Evolutionary conservation across 495 filamentous ascomycete species (phyloP), one percentile per base, ranked within the genome.

Genomic region (Penicillium nucicola): DNA sequence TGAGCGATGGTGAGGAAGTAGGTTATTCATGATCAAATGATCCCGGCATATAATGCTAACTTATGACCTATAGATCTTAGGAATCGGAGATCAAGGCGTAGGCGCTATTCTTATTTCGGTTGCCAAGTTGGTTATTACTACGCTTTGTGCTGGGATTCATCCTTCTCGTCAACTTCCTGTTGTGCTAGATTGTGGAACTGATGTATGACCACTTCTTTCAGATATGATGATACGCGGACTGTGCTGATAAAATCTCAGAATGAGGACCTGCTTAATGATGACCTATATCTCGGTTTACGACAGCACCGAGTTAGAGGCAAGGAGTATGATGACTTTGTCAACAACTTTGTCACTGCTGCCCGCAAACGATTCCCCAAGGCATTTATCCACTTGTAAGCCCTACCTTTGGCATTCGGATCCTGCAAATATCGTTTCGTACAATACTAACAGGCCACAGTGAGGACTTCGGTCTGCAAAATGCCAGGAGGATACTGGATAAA

Each of bases 41-140:
- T 5, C 6, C 15, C 71, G 67, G 74, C 57, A 53, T 10, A 48
- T 11, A 12, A 66, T 23, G 31, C 35, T 37, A 75, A 18, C 71
- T 0, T 7, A 14, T 20, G 4, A 77, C 43, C 68, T 2, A 9
- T 42, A 91, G 72, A 95, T 96, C 48, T 78, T 95, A 5, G 90
- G 90, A 0, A 92, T 96, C 46, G 91, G 90, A 2, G 90, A 95
- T 60, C 90, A 95, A 66, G 90, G 91, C n/a, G 86, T 89, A 4
- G 91, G 91, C 12, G 89, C 84, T 6, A 88, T 96, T 43, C 70
- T 93, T 13, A 96, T 96, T 43, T 89, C 86, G 3, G 76, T 89
- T 1, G 90, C 90, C 3, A 96, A 96, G 61, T 71, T 95, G 12
- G 85, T 85, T 6, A 71, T 95, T 28, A 90, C 87, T 31, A 93